Base-by-base conservation (phyloP, 768 basidiomycete species). In the Leccinum pellstonianum region DNA sequence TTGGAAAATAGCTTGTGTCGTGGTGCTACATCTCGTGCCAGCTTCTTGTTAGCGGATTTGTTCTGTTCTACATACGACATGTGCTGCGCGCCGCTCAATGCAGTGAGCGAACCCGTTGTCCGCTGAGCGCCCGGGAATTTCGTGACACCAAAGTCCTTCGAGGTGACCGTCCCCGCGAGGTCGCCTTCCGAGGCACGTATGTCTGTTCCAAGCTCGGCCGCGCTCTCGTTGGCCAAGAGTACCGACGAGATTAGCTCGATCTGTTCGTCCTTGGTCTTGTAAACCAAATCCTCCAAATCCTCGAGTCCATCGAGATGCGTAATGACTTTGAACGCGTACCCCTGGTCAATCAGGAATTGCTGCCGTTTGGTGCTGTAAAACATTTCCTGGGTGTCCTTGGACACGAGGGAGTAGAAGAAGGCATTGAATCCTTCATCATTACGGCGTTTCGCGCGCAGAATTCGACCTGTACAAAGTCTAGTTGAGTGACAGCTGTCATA, bases 401-500 rank as follows among this genome's bases (percentile, higher is more conserved):
- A 98, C 35, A 99, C 97, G 7, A 99, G 86, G 33, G 97, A 98
- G 74, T 99, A 99, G 77, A 99, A 99, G 78, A 98, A 99, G 23
- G 97, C 97, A 64, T 99, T 99, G 79, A 99, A 99, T 1, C 97
- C 97, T 76, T 98, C 97, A 68, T 99, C 97, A 70, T 99, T 99
- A 63, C 97, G 83, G 60, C 97, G 85, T 75, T 99, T 99, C 9
- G 97, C 97, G 50, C 97, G 90, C 49, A 99, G 77, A 68, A 99
- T 99, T 50, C 97, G 94, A 14, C 95, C 95, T 93, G 62, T 25
- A 46, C 43, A 50, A 51, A 54, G 57, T 54, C 51, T 17, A 61
- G 56, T 55, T 48, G 38, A 6, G 9, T 59, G 62, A 67, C 58
- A 63, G 48, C 55, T 61, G 64, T 65, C 64, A 62, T 5, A 0